Evolutionary conservation across 257 asterid genomes (phyloP), one percentile per base, ranked within the genome.

Genomic region (Ligustrum vulgare): DNA sequence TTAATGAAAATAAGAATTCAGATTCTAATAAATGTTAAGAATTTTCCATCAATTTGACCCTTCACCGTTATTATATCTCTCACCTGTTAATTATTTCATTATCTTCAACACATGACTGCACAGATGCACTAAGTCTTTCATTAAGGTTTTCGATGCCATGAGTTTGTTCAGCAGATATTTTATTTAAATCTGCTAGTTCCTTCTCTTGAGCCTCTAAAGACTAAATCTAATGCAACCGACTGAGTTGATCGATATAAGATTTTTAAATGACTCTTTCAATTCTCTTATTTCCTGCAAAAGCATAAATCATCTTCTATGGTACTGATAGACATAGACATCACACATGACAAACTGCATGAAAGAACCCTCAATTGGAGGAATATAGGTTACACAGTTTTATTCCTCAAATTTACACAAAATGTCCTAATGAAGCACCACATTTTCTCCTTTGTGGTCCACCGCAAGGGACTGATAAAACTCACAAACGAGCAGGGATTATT

Each of bases 41-140:
- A 64, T 31, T 63, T 70, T 56, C 58, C 75, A 81, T 69, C 56
- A 62, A 58, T 23, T 69, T 45, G 65, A 66, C 71, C 41, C 78
- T 33, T 49, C 34, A 67, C 70, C 72, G 70, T 69, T 6, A 58
- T 23, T 51, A n/a, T 28, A 67, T 65, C 25, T 75, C 89, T 88
- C 78, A 95, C 99, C 99, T 91, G 73, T 71, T 77, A 76, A 95
- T 91, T 75, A 95, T 85, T 84, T 95, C 98, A 90, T 95, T 93
- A 69, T 98, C 97, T 86, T 95, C 98, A 64, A 81, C 74, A 77
- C 90, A 87, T 58, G 98, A 93, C 81, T 91, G 97, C 83, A 71
- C 66, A 82, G 94, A 90, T 79, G 97, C 94, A 75, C 73, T 37
- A 75, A 95, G 96, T 81, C 93, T 86, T 85, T 90, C 91, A 71